Evolutionary conservation across 2,329 filamentous ascomycete genomes (phyloP).

Genomic region (Pseudogymnoascus sp.): DNA sequence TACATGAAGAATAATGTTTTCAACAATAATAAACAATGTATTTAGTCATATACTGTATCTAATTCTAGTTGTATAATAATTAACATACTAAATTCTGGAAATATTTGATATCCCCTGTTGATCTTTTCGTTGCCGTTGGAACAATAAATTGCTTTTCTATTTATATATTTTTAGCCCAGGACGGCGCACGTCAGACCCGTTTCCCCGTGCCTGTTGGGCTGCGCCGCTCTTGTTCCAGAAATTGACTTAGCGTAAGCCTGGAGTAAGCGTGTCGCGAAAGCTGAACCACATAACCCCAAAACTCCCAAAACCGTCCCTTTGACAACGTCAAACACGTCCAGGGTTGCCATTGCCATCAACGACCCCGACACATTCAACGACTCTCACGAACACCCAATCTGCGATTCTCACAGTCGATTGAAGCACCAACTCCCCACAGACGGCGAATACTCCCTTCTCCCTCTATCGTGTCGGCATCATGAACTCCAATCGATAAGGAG

Average conservation of each 20-base stretch:
- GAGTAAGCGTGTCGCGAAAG: conserved; percentile 4
- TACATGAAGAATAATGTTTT: conserved; percentile 8
- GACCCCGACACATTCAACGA: neutral
- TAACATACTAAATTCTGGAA: neutral
- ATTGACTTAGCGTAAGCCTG: neutral
- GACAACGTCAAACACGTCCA: neutral
- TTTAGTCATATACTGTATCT: neutral
- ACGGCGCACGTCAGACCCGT: conserved; percentile 4
- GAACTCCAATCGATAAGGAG: conserved; percentile 8
- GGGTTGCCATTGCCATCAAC: neutral
- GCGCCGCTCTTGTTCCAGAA: conserved; percentile 5
- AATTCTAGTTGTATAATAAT: neutral
- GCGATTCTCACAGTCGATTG: neutral
- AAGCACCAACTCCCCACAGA: neutral
- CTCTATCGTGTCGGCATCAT: neutral
- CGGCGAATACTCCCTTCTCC: neutral
- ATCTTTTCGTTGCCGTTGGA: neutral
- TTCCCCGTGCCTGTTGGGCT: neutral
- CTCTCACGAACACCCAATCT: neutral
- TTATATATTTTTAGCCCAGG: conserved; percentile 9
- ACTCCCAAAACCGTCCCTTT: neutral
- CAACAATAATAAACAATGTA: neutral
- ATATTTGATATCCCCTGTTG: neutral
- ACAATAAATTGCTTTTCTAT: conserved; percentile 4
- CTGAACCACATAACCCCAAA: conserved; percentile 5